A percentile compares a stretch with the other conserved stretches of the same genome.
Evolutionary conservation across 2,329 filamentous ascomycete genomes (phyloP).

Genomic region (Chaetoscypha palmicola): DNA sequence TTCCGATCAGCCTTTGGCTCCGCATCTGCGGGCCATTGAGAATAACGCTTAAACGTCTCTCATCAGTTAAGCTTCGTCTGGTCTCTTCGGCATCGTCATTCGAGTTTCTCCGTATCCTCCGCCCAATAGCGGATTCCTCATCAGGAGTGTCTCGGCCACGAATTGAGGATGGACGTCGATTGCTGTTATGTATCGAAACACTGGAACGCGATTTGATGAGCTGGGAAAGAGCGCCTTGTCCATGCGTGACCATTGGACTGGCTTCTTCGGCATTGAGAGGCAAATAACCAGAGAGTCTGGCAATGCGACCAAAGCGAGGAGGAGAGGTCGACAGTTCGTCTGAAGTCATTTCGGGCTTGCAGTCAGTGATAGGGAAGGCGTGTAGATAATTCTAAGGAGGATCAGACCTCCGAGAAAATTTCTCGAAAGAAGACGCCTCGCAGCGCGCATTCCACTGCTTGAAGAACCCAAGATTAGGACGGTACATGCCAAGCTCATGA

Average conservation of each 20-base stretch:
- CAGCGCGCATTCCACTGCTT: no score
- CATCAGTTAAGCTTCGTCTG: conserved; percentile 34
- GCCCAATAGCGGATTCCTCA: conserved; percentile 17
- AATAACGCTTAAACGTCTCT: conserved; percentile 51
- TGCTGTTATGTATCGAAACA: conserved; percentile 18
- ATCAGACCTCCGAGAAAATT: background rate
- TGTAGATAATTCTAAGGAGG: background rate
- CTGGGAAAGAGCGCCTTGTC: conserved; percentile 24
- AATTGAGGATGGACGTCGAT: conserved; percentile 17
- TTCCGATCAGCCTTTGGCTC: conserved; percentile 81
- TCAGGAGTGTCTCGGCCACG: conserved; percentile 19
- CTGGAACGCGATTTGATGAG: conserved; percentile 28
- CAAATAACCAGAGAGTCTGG: conserved; percentile 24
- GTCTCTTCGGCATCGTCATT: conserved; percentile 23
- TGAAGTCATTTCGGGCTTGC: no score
- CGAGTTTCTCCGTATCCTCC: conserved; percentile 12
- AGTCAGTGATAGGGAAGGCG: background rate
- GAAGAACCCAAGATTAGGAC: no score
- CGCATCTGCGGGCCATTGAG: conserved; percentile 66
- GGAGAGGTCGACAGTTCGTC: conserved; percentile 16
- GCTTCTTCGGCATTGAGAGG: conserved; percentile 24
- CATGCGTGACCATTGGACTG: conserved; percentile 29
- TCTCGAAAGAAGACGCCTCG: no score
- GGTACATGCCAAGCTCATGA: no score
- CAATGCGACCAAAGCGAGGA: conserved; percentile 18